Conservation (phyloP, 2,329 filamentous ascomycete species). For the Calonectria naviculata region DNA sequence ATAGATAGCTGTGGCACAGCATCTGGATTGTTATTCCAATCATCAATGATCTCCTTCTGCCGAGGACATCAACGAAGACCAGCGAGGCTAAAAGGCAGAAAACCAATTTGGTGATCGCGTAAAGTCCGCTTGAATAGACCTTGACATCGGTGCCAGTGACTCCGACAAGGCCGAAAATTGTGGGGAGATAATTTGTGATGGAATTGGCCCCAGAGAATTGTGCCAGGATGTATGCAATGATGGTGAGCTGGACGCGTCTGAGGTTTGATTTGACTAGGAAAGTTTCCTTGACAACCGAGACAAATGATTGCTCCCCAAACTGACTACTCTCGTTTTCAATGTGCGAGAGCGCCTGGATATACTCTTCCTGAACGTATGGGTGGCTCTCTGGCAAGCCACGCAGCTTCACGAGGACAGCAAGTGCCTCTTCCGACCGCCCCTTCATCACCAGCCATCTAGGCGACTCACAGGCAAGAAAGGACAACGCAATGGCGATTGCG, state of each 20-base stretch:
- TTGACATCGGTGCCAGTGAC: constrained; percentile 5
- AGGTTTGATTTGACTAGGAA: constrained; percentile 30
- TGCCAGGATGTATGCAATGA: constrained; percentile 32
- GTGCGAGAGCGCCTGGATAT: neutral
- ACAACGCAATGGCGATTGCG: constrained; percentile 21
- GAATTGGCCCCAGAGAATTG: constrained; percentile 32
- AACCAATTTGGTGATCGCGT: neutral
- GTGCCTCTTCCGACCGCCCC: constrained; percentile 6
- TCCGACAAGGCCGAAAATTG: constrained; percentile 2
- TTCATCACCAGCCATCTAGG: constrained; percentile 28
- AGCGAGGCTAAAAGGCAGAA: neutral
- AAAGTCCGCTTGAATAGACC: neutral
- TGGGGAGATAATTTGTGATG: constrained; percentile 13
- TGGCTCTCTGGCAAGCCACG: neutral
- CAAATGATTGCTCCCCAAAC: neutral
- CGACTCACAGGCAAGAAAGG: constrained; percentile 26
- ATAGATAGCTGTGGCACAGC: neutral
- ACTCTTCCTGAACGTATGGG: constrained; percentile 1
- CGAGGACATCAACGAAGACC: constrained; percentile 7
- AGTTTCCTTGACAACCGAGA: neutral
- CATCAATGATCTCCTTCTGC: constrained; percentile 6
- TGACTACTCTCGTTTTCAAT: constrained; percentile 4
- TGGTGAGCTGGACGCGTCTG: constrained; percentile 27
- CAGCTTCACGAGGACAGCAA: neutral
- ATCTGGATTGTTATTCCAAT: constrained; percentile 7